Base-by-base conservation (phyloP, 148 eudicot genomes). In the Rhododendron kiyosumense region DNA sequence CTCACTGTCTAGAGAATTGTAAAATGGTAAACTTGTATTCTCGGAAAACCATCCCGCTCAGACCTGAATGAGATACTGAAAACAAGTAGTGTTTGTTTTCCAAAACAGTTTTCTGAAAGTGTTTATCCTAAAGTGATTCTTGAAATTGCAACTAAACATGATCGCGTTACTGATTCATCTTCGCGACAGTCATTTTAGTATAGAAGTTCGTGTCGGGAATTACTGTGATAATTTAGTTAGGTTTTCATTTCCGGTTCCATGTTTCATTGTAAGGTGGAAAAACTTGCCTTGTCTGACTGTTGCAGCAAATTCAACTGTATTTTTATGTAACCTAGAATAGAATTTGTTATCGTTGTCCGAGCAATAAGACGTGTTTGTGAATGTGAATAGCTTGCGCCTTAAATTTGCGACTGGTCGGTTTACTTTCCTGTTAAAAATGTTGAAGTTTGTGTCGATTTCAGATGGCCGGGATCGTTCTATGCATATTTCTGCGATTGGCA, bases 321-420 rank as follows among this genome's bases (percentile, higher is more conserved):
- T 84, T 81, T 3, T 75, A 61, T 89, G 88, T 86, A 83, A 36
- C 38, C 67, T 86, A 86, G 85, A 79, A 48, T 84, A 84, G 85
- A 34, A 73, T 84, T 84, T 84, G 76, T 86, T 84, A 28, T 26
- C 36, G 26, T 65, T 85, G 6, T 75, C 41, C 32, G 15, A 45
- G n/a, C 78, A 83, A 83, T 30, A 75, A 59, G 46, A 75, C 43
- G 46, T 30, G 84, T 36, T 43, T 52, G 43, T 73, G 6, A 49
- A 41, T 77, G 52, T 78, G 65, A 51, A 52, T 80, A 80, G 63
- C 24, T 80, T 52, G 24, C 52, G 32, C 18, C 43, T 10, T 48
- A 0, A 9, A 11, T 17, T 52, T 65, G 20, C 3, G 65, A 52
- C n/a, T 30, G 34, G 17, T 26, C 38, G 49, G 20, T 59, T 59